phyloP scores from a whole-genome alignment of 306 rosid genomes.

The Acacia acuminata region DNA sequence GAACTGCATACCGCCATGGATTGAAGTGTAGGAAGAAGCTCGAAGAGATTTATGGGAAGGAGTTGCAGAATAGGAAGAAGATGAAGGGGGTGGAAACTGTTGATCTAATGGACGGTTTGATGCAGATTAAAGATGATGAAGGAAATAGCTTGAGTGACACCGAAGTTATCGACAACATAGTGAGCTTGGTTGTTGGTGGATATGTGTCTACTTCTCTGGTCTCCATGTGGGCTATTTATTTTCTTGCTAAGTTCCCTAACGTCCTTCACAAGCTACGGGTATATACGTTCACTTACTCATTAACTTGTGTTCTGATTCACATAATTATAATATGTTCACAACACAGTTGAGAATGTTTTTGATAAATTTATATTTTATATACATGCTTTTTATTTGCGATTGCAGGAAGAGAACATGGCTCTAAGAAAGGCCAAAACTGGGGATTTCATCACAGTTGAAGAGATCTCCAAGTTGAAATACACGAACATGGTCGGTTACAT shows the following conservation, averaged over 20 bases:
- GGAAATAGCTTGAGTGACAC: conserved; percentile 40
- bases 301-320: neutral
- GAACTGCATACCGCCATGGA: conserved; percentile 36
- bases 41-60: conserved; percentile 36
- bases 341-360: neutral
- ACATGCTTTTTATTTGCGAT: neutral
- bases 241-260: conserved; percentile 42
- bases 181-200: conserved; percentile 42
- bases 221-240: conserved; percentile 48
- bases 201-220: conserved; percentile 37
- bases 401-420: conserved; percentile 49
- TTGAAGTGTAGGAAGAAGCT: conserved; percentile 41
- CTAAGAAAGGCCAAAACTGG: conserved; percentile 4
- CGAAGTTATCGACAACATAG: conserved; percentile 52
- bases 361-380: neutral
- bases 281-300: neutral
- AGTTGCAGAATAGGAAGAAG: conserved; percentile 43
- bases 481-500: conserved; percentile 31
- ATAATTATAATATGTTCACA: neutral
- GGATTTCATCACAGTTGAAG: conserved; percentile 39
- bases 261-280: conserved; percentile 46
- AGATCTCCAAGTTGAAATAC: conserved; percentile 41
- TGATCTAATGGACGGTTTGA: conserved; percentile 59
- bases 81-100: neutral
- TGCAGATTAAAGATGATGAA: conserved; percentile 43